Evolutionary conservation across 106 monocot genomes (phyloP), one percentile per base, ranked within the genome.

Genomic region (Dendrobium chrysotoxum): DNA sequence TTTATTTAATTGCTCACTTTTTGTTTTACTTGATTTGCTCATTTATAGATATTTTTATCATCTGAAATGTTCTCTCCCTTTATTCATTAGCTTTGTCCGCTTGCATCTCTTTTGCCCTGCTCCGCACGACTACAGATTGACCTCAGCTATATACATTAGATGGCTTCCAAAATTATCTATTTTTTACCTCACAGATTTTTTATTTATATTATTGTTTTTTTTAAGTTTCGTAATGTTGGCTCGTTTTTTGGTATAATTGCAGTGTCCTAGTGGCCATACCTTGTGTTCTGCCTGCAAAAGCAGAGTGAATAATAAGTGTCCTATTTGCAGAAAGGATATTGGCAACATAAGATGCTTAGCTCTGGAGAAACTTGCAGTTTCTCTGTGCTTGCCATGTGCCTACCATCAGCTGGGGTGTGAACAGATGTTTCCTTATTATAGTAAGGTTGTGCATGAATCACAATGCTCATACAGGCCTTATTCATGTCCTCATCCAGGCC

Each of bases 191-290:
- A 53, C 2, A 17, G 53, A 15, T 17, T 17, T 11, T 53, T 17
- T 2, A 53, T 53, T 11, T 53, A 53, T 53, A 53, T 53, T 53
- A 17, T 53, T 53, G n/a, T 10, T 11, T 21, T 65, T 23, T 65
- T n/a, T 6, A 23, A 25, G 64, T 25, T 25, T 25, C 18, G 26
- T 65, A 65, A 50, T 50, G 15, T 15, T 50, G 11, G 50, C 0
- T 50, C 13, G 15, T 50, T 13, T 50, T 15, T 25, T 25, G 23
- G n/a, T 23, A 7, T 65, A 25, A 65, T 13, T 86, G 66, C 87
- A 87, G 87, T 87, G 87, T 87, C 87, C 87, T 21, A 87, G 81
- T 81, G 87, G 87, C 40, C 87, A 87, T 44, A 84, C 87, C 50
- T 65, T 87, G 15, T 87, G 87, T 42, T 81, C 53, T 64, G 74